Evolutionary conservation across 805 yeast species (phyloP).

Genomic region (Schizosaccharomyces osmophilus): DNA sequence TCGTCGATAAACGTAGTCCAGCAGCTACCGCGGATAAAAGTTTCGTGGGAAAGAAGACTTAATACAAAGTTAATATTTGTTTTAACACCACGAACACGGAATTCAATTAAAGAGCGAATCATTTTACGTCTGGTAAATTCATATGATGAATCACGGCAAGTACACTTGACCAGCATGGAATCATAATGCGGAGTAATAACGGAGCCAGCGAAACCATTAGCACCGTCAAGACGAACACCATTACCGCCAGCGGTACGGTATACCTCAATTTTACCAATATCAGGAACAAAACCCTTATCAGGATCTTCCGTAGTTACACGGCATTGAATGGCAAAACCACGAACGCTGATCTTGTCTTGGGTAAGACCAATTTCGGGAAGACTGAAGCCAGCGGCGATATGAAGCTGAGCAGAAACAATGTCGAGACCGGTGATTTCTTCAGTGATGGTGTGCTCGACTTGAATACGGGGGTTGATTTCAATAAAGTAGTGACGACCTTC

Average conservation of each 20-base stretch:
- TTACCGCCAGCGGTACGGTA: slow-evolving; percentile 98
- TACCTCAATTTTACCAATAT: slow-evolving; percentile 92
- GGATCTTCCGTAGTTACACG: slow-evolving; percentile 98
- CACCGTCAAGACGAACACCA: slow-evolving; percentile 96
- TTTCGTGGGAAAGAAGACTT: slow-evolving; percentile 72
- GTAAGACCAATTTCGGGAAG: slow-evolving; percentile 72
- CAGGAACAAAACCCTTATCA: slow-evolving; percentile 87
- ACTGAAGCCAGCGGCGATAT: slow-evolving; percentile 95
- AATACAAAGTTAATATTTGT: slow-evolving; percentile 91
- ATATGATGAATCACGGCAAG: slow-evolving; percentile 88
- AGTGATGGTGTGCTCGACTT: slow-evolving; percentile 95
- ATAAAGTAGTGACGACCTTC: slow-evolving; percentile 91
- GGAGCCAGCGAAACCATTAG: slow-evolving; percentile 93
- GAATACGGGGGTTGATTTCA: slow-evolving; percentile 93
- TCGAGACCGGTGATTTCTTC: slow-evolving; percentile 98
- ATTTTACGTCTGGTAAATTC: slow-evolving; percentile 94
- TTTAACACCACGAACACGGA: slow-evolving; percentile 96
- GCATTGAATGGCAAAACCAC: slow-evolving; percentile 97
- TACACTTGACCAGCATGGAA: slow-evolving; percentile 92
- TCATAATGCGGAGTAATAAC: slow-evolving; percentile 92
- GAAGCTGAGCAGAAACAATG: slow-evolving; percentile 93
- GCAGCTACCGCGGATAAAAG: slow-evolving; percentile 64
- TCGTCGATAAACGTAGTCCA: slow-evolving; percentile 98
- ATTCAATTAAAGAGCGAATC: slow-evolving; percentile 89
- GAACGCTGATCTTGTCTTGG: slow-evolving; percentile 81